A percentile compares a stretch with the other conserved stretches of the same genome.
Evolutionary conservation across 2,329 filamentous ascomycete species (phyloP).

Genomic region (Calcarisporium arbuscula): DNA sequence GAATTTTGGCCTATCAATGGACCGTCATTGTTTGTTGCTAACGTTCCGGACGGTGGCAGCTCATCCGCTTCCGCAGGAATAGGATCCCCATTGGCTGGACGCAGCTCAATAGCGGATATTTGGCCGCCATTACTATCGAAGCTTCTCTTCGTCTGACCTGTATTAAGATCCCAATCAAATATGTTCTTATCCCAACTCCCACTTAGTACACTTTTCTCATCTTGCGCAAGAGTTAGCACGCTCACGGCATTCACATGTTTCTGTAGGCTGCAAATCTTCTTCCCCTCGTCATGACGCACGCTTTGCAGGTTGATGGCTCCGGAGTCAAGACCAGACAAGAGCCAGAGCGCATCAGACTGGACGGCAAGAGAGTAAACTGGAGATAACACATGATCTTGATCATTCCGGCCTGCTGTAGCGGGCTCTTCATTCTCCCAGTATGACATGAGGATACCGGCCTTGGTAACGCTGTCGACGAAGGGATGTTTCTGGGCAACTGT

Average conservation of each 20-base stretch:
- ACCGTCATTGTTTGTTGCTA: conserved; percentile 67
- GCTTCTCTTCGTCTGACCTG: conserved; percentile 65
- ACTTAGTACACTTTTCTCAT: conserved; percentile 82
- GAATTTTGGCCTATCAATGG: conserved; percentile 32
- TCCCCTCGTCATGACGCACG: conserved; percentile 90
- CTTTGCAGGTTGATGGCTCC: conserved; percentile 91
- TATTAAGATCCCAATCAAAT: conserved; percentile 92
- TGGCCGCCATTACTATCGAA: conserved; percentile 77
- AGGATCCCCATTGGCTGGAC: conserved; percentile 68
- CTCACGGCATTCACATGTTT: conserved; percentile 90
- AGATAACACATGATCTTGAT: conserved; percentile 62
- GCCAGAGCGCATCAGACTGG: conserved; percentile 84
- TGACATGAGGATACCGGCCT: conserved; percentile 87
- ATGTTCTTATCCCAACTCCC: conserved; percentile 96
- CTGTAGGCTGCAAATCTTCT: conserved; percentile 72
- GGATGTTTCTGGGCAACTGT: conserved; percentile 95
- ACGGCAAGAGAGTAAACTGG: conserved; percentile 93
- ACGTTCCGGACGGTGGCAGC: conserved; percentile 55
- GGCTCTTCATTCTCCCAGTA: conserved; percentile 99
- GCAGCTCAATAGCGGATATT: conserved; percentile 80
- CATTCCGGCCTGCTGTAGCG: conserved; percentile 30
- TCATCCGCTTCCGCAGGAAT: conserved; percentile 69
- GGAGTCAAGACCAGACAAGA: conserved; percentile 83
- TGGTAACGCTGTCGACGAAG: conserved; percentile 95
- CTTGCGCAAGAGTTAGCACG: conserved; percentile 71